phyloP scores from a whole-genome alignment of 2,329 filamentous ascomycete genomes.

The Paracorniculantispora psalliotae region DNA sequence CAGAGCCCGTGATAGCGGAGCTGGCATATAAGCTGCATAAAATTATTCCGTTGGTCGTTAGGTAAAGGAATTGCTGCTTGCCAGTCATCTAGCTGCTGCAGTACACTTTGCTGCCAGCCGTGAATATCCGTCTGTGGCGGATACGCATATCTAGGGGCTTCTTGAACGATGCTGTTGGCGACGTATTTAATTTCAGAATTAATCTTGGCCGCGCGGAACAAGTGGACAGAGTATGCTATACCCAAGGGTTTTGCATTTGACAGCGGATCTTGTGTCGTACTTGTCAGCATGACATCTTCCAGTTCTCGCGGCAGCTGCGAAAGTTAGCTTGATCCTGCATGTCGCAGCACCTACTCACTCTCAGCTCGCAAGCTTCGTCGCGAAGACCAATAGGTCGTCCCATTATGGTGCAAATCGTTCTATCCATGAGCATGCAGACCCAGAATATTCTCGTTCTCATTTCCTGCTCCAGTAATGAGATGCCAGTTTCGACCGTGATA shows the following conservation, averaged over 20 bases:
- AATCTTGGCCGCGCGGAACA: conserved; percentile 42
- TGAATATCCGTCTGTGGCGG: conserved; percentile 40
- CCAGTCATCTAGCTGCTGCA: conserved; percentile 37
- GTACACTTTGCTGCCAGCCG: conserved; percentile 41
- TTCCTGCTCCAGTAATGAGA: conserved; percentile 46
- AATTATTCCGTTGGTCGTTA: conserved; percentile 13
- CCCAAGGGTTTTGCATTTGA: conserved; percentile 19
- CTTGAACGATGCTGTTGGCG: conserved; percentile 46
- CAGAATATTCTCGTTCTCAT: conserved; percentile 53
- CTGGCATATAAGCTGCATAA: conserved; percentile 33
- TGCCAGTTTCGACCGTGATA: conserved; percentile 35
- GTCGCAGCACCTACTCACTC: conserved; percentile 29
- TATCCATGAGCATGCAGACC: conserved; percentile 48
- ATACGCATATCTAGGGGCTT: conserved; percentile 43
- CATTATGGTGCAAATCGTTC: conserved; percentile 50
- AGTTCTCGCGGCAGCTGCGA: conserved; percentile 26
- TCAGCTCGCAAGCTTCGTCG: conserved; percentile 50
- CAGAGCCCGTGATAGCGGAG: conserved; percentile 43
- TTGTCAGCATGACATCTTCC: conserved; percentile 18
- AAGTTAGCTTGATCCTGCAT: conserved; percentile 14
- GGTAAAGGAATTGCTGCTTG: conserved; percentile 28
- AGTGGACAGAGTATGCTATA: conserved; percentile 42
- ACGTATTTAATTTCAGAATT: conserved; percentile 57
- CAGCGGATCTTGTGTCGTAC: not conserved
- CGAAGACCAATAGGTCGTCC: conserved; percentile 49